phyloP scores from a whole-genome alignment of 768 basidiomycete species.

The Dacryopinax spathularia region DNA sequence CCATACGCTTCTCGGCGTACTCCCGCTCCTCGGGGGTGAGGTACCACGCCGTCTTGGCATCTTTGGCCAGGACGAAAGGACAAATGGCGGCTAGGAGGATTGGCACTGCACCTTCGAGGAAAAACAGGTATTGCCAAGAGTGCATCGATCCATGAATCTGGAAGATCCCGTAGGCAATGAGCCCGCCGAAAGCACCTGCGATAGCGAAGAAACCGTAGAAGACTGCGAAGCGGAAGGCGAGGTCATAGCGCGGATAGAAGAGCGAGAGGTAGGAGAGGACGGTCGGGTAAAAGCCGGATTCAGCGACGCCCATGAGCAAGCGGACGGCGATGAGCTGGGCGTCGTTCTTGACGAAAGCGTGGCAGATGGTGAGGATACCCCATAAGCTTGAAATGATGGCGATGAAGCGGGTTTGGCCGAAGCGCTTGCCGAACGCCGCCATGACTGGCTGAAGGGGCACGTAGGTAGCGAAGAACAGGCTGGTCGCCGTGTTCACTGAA shows the following conservation, averaged over 20 bases:
- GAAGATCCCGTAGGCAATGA: background rate
- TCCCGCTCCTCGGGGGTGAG: background rate
- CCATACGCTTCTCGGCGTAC: conserved; percentile 1
- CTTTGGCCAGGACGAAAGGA: background rate
- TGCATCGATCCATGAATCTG: background rate
- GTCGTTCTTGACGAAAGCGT: background rate
- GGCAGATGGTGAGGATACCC: background rate
- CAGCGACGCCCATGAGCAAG: background rate
- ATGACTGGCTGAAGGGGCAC: background rate
- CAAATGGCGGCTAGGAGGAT: background rate
- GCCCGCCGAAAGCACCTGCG: background rate
- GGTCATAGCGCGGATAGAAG: background rate
- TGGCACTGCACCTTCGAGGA: background rate
- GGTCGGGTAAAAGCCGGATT: background rate
- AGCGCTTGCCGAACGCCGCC: background rate
- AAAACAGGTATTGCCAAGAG: background rate
- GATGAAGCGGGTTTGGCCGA: background rate
- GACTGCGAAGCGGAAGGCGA: conserved; percentile 1
- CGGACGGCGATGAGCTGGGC: background rate
- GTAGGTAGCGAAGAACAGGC: conserved; percentile 12
- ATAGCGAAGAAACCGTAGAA: conserved; percentile 1
- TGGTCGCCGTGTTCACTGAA: conserved; percentile 10
- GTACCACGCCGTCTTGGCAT: background rate
- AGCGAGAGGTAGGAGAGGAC: background rate
- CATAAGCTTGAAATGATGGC: background rate